Percentiles rank a stretch among this genome's conserved stretches.
Evolutionary conservation across 257 asterid genomes (phyloP).

Genomic region (Capsicum pubescens): DNA sequence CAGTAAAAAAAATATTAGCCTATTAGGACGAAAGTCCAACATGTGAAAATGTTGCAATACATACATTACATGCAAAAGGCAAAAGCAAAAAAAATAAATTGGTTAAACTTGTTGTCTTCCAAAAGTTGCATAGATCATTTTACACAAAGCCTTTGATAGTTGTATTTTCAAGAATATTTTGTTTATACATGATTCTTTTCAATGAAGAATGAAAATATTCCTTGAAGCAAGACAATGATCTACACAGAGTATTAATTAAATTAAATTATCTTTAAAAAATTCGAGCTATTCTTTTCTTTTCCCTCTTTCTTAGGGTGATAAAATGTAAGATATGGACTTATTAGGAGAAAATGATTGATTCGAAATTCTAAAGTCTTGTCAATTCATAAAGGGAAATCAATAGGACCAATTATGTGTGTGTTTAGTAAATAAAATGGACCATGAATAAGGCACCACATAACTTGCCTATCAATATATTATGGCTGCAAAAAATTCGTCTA

Average conservation of each 20-base stretch:
- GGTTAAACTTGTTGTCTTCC: neutral
- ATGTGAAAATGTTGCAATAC: neutral
- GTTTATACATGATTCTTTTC: neutral
- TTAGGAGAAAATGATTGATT: slow-evolving; percentile 25
- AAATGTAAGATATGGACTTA: neutral
- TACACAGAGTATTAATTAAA: neutral
- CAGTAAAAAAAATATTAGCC: no score
- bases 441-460: neutral
- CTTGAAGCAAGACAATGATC: neutral
- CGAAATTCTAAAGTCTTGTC: slow-evolving; percentile 9
- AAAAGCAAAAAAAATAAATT: neutral
- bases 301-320: neutral
- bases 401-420: neutral
- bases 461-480: neutral
- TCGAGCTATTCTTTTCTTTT: neutral
- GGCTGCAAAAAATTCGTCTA: neutral
- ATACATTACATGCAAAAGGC: neutral
- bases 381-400: slow-evolving; percentile 7
- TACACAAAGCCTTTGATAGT: neutral
- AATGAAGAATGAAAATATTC: slow-evolving; percentile 17
- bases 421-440: slow-evolving; percentile 25
- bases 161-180: neutral
- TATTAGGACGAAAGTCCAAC: no score
- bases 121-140: neutral
- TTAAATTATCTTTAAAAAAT: neutral